These are phyloP conservation scores for Debaryomycetaceae sp. DNA, from an alignment of 1,139 yeast species.

Conservation along the genomic window DNA sequence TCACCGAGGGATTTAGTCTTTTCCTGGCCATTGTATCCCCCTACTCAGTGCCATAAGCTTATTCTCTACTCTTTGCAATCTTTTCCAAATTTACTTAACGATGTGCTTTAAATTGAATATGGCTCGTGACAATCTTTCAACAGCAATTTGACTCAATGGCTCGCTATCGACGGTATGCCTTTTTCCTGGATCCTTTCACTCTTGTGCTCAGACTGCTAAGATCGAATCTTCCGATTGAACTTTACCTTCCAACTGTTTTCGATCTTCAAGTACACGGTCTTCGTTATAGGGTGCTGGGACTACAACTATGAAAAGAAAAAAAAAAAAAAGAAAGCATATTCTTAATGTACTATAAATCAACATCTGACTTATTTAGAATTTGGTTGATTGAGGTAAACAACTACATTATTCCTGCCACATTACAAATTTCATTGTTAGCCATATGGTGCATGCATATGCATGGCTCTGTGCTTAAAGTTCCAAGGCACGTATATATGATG, in stretches of 20 bases:
- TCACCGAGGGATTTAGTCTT: constrained; percentile 15
- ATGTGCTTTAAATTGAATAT: no score
- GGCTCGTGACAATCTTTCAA: not conserved
- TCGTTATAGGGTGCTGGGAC: not conserved
- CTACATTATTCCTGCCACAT: not conserved
- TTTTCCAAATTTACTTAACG: not conserved
- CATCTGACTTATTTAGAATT: not conserved
- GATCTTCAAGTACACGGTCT: not conserved
- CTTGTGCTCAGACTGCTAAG: not conserved
- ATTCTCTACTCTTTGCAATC: not conserved
- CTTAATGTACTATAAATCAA: not conserved
- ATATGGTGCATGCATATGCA: not conserved
- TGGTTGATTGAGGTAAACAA: not conserved
- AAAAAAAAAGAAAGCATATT: not conserved
- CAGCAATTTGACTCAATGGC: not conserved
- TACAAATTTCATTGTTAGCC: not conserved
- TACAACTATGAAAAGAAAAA: not conserved
- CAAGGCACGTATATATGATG: not conserved
- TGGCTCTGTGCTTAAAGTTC: not conserved
- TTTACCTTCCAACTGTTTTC: not conserved
- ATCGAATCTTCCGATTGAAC: not conserved
- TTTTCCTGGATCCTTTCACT: no score
- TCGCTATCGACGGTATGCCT: not conserved
- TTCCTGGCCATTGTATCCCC: constrained; percentile 13
- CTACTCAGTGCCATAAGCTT: not conserved